Base-by-base conservation (phyloP, 148 eudicot genomes). In the Bassia scoparia region DNA sequence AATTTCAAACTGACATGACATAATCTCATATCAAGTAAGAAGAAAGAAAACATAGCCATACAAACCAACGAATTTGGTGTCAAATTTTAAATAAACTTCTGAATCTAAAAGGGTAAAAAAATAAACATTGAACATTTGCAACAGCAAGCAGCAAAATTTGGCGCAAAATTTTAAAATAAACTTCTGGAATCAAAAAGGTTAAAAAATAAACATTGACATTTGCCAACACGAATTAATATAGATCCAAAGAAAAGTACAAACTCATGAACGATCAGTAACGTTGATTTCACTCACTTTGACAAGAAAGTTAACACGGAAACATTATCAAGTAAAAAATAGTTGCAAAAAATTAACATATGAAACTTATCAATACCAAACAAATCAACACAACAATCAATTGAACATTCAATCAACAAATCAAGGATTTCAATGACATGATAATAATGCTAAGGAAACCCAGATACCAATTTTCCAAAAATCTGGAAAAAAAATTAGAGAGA, bases 341-440 rank as follows among this genome's bases (percentile, higher is more conserved):
- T 11, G 43, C 7, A 61, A n/a, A 56, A 61, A 30, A 61, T 23
- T n/a, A n/a, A n/a, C n/a, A n/a, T n/a, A n/a, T 26, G 43, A 66
- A 26, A 3, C 13, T 38, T 41, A 33, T 13, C 46, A 58, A 27
- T 21, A 27, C 7, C 52, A 29, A 33, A 2, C 35, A 30, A 64
- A 56, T 34, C 50, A 59, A 59, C 35, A 35, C n/a, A 56, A 76
- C 18, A 60, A 69, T 69, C n/a, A 46, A 75, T 27, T 17, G 10
- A 41, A 7, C 8, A 21, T 21, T 37, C 49, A 61, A 72, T 30
- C 67, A 50, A 43, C 24, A 2, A 74, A 54, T 52, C 20, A 52
- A 24, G 52, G 54, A 23, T 55, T 41, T 31, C 9, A 7, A 37
- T 24, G 6, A 37, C 10, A 70, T 24, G 3, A 70, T 8, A 17